phyloP scores from a whole-genome alignment of 495 filamentous ascomycete species.

The Aspergillus carlsbadensis region DNA sequence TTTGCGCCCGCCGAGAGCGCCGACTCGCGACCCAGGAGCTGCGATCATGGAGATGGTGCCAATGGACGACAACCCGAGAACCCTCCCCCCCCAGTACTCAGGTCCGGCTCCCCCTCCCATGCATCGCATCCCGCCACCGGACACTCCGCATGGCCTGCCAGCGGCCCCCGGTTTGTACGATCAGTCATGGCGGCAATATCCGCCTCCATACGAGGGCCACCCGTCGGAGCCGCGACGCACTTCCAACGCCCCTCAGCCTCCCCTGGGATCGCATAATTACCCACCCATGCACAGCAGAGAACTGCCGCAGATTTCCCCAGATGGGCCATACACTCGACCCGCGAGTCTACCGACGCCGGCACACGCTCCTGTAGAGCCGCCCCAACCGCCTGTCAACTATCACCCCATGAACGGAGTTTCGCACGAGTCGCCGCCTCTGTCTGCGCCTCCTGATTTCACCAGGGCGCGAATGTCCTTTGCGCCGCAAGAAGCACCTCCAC shows the following conservation, averaged over 20 bases:
- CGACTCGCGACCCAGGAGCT: slow-evolving; percentile 14
- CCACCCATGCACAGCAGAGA: slow-evolving; percentile 36
- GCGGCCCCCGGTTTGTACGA: slow-evolving; percentile 32
- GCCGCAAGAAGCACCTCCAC: slow-evolving; percentile 23
- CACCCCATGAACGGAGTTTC: slow-evolving; percentile 38
- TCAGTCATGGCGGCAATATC: slow-evolving; percentile 35
- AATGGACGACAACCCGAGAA: slow-evolving; percentile 22
- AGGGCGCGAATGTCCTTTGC: slow-evolving; percentile 34
- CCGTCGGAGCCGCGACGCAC: slow-evolving; percentile 34
- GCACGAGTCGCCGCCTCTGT: slow-evolving; percentile 36
- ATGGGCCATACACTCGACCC: slow-evolving; percentile 38
- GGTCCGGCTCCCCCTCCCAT: slow-evolving; percentile 21
- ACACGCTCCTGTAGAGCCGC: slow-evolving; percentile 28
- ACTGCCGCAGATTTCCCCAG: slow-evolving; percentile 39
- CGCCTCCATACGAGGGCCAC: slow-evolving; percentile 32
- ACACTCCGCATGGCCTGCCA: slow-evolving; percentile 28
- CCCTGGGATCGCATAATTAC: slow-evolving; percentile 32
- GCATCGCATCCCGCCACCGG: slow-evolving; percentile 37
- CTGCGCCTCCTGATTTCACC: slow-evolving; percentile 38
- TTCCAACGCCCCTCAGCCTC: slow-evolving; percentile 29
- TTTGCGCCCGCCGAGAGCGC: slow-evolving; percentile 15
- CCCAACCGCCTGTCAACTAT: slow-evolving; percentile 28
- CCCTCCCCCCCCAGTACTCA: slow-evolving; percentile 17
- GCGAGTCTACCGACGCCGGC: slow-evolving; percentile 33
- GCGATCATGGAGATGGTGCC: slow-evolving; percentile 22